Conservation (phyloP, 2,329 filamentous ascomycete genomes). For the Didymella keratinophila region DNA sequence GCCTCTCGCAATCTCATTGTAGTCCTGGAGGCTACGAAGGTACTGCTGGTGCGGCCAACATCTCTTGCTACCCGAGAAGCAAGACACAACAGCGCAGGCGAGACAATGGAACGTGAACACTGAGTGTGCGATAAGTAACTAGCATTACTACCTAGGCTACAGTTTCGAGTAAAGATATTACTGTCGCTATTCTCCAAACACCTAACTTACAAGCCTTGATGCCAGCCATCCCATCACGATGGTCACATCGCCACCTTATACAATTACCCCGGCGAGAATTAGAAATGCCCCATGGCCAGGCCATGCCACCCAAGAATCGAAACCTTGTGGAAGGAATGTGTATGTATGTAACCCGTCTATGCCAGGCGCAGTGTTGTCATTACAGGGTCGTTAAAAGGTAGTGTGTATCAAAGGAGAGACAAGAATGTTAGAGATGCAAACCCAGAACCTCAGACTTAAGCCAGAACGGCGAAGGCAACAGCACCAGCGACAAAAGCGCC, state of each 20-base stretch:
- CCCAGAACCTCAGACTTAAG: conserved; percentile 18
- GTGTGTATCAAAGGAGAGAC: conserved; percentile 19
- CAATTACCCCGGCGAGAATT: conserved; percentile 14
- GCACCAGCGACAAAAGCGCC: conserved; percentile 36
- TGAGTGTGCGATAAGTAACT: background rate
- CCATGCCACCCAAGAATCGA: conserved; percentile 17
- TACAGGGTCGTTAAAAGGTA: conserved; percentile 14
- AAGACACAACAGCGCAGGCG: background rate
- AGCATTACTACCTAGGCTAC: conserved; percentile 16
- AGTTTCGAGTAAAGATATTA: conserved; percentile 14
- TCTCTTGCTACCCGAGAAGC: too few species aligned
- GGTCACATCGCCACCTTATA: conserved; percentile 1
- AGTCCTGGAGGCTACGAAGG: too few species aligned
- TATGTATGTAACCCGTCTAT: conserved; percentile 20
- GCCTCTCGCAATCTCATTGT: too few species aligned
- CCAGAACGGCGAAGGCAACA: conserved; percentile 31
- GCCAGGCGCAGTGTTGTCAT: conserved; percentile 10
- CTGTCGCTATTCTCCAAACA: conserved; percentile 1
- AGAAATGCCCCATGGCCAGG: conserved; percentile 14
- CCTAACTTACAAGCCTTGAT: conserved; percentile 15
- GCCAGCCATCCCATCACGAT: background rate
- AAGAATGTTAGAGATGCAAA: conserved; percentile 4
- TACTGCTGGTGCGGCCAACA: too few species aligned
- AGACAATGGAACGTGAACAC: background rate
- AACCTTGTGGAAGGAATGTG: conserved; percentile 17